Evolutionary conservation across 2,329 filamentous ascomycete genomes (phyloP).

Genomic region (Thelonectria olida): DNA sequence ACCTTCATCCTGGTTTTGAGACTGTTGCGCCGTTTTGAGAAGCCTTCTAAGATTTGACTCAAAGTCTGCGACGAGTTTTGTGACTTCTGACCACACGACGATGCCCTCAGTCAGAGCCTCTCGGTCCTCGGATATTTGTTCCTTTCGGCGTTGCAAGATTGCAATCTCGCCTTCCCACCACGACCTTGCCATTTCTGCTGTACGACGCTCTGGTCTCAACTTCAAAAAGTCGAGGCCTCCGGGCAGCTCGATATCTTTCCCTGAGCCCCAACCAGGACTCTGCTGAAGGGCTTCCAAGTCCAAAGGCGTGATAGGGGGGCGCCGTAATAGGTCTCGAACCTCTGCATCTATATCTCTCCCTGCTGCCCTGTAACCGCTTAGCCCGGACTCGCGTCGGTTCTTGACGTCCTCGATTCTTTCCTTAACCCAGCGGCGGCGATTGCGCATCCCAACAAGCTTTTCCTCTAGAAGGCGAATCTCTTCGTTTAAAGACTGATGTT

Average conservation of each 20-base stretch:
- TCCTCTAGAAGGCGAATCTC: slow-evolving; percentile 75
- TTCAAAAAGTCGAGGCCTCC: slow-evolving; percentile 65
- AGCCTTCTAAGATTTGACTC: slow-evolving; percentile 69
- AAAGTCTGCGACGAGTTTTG: slow-evolving; percentile 68
- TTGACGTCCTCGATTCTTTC: slow-evolving; percentile 69
- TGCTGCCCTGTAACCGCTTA: slow-evolving; percentile 76
- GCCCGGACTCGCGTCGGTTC: slow-evolving; percentile 74
- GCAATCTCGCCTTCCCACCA: slow-evolving; percentile 75
- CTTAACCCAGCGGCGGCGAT: slow-evolving; percentile 66
- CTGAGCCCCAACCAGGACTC: slow-evolving; percentile 20
- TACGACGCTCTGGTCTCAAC: slow-evolving; percentile 71
- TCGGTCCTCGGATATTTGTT: slow-evolving; percentile 68
- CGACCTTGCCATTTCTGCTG: slow-evolving; percentile 73
- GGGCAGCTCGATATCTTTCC: slow-evolving; percentile 38
- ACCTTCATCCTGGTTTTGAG: slow-evolving; percentile 44
- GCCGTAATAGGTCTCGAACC: slow-evolving; percentile 65
- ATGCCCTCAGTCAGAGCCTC: slow-evolving; percentile 74
- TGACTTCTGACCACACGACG: slow-evolving; percentile 71
- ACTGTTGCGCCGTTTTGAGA: slow-evolving; percentile 51
- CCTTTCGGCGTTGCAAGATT: slow-evolving; percentile 63
- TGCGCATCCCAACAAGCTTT: slow-evolving; percentile 68
- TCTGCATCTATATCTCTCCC: slow-evolving; percentile 72
- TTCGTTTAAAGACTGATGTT: slow-evolving; percentile 61
- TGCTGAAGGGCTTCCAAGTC: slow-evolving; percentile 55
- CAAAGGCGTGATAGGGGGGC: slow-evolving; percentile 64